Evolutionary conservation across 73 alveolate species (phyloP).

Genomic region (Paramecium primaurelia): DNA sequence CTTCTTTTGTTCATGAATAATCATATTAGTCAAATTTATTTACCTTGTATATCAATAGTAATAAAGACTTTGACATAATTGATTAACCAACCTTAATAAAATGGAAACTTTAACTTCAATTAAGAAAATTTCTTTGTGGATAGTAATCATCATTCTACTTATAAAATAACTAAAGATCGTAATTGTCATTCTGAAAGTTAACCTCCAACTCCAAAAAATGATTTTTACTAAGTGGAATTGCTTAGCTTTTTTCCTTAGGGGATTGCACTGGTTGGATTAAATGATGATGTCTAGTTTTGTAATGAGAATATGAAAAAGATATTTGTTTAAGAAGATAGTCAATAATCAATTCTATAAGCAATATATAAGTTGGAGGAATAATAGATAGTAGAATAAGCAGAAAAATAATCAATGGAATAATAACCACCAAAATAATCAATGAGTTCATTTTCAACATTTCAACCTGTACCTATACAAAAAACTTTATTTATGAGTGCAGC

Average conservation of each 20-base stretch:
- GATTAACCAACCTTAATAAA: neutral
- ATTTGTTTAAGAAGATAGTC: neutral
- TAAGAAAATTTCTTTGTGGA: neutral
- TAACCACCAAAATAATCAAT: neutral
- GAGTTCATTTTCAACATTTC: constrained; percentile 10
- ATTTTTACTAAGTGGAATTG: neutral
- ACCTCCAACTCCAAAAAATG: neutral
- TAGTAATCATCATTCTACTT: neutral
- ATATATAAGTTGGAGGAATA: neutral
- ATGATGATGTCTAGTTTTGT: neutral
- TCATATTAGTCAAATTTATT: neutral
- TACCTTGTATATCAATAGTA: neutral
- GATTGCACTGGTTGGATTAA: neutral
- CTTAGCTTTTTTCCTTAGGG: neutral
- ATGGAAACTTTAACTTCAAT: neutral
- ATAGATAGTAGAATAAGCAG: neutral
- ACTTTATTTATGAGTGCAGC: neutral
- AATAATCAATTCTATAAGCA: neutral
- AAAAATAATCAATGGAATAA: neutral
- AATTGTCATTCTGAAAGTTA: neutral
- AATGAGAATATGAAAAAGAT: constrained; percentile 2
- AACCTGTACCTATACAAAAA: neutral
- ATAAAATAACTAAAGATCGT: neutral
- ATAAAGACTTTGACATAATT: neutral
- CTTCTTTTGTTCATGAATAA: neutral